Evolutionary conservation across 208 protist genomes (phyloP), one percentile per base, ranked within the genome.

Genomic region (Acanthamoeba triangularis): DNA sequence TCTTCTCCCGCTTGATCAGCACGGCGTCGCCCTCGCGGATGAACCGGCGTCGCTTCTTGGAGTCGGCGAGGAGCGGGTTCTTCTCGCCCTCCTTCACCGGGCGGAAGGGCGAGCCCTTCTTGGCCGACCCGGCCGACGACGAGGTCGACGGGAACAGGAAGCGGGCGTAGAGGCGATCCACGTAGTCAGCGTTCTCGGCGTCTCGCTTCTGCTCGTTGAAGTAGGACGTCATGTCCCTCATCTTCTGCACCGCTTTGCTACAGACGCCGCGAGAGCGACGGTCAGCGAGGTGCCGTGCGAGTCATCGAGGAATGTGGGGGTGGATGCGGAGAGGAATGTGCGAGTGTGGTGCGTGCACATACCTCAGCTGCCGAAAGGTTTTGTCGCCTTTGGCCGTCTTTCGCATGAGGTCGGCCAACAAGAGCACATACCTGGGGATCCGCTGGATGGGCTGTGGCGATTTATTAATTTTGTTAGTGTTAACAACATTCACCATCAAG

Each of bases 201-300:
- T 92, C 85, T 47, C 85, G 52, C 85, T 92, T 92, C 85, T 92
- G 85, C 28, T 92, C 85, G 85, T 92, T 92, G 37, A 92, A 65
- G 37, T 74, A 92, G 10, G 52, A 65, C 3, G 85, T 92, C 59
- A 74, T 92, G 59, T 92, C 85, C 37, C 78, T 28, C 78, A 87
- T 87, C 49, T 87, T 87, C n/a, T 87, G 78, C 49, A 87, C 78
- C n/a, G 78, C 78, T 33, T 87, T 87, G 44, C 78, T 87, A 47
- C 49, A 72, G 23, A n/a, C 28, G 65, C 65, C n/a, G 25, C 18
- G 54, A 59, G 20, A 59, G 44, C 44, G 44, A 49, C 44, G 44
- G 44, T 49, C 44, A 49, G 44, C 61, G 18, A 30, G 25, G 18
- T 23, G 3, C 28, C 8, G 13, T 14, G 18, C 28, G 33, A 74